A percentile compares a stretch with the other conserved stretches of the same genome.
phyloP scores from a whole-genome alignment of 371 early-diverging fungal species.

The Thermomucor indicae-seudaticae region DNA sequence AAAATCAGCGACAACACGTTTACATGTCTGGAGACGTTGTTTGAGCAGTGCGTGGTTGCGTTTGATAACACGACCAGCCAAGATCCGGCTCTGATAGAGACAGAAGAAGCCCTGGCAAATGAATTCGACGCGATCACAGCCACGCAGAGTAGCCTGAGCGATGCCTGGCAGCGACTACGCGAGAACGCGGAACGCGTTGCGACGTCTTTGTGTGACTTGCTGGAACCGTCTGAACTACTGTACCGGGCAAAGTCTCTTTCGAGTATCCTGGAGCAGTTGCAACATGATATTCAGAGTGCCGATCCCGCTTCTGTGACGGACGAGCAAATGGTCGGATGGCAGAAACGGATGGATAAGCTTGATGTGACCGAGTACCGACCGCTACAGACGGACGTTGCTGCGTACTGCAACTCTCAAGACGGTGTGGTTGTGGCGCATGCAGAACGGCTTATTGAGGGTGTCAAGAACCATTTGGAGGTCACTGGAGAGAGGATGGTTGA shows the following conservation, averaged over 20 bases:
- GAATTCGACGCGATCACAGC: slow-evolving; percentile 6
- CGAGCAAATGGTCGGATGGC: slow-evolving; percentile 32
- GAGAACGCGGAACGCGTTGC: slow-evolving; percentile 16
- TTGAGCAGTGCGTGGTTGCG: slow-evolving; percentile 14
- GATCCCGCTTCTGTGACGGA: slow-evolving; percentile 21
- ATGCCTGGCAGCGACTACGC: slow-evolving; percentile 23
- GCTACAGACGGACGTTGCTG: slow-evolving; percentile 9
- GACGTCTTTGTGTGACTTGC: slow-evolving; percentile 12
- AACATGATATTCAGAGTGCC: slow-evolving; percentile 12
- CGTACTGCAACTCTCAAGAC: slow-evolving; percentile 8
- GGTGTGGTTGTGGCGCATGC: too few species aligned
- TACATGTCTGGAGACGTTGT: slow-evolving; percentile 6
- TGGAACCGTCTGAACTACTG: slow-evolving; percentile 28
- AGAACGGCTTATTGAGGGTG: slow-evolving; percentile 10
- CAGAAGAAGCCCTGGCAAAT: slow-evolving; percentile 7
- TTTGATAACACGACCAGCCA: slow-evolving; percentile 4
- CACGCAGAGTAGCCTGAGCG: slow-evolving; percentile 5
- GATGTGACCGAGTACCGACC: slow-evolving; percentile 24
- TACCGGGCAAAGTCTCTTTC: slow-evolving; percentile 18
- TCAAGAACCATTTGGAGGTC: slow-evolving; percentile 18
- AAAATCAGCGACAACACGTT: slow-evolving; percentile 9
- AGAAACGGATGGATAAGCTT: slow-evolving; percentile 28
- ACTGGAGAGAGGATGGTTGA: slow-evolving; percentile 25
- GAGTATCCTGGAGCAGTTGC: slow-evolving; percentile 10
- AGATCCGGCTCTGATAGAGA: neutral